Conservation (phyloP, 2,329 filamentous ascomycete species). For the Parastagonospora nodorum region DNA sequence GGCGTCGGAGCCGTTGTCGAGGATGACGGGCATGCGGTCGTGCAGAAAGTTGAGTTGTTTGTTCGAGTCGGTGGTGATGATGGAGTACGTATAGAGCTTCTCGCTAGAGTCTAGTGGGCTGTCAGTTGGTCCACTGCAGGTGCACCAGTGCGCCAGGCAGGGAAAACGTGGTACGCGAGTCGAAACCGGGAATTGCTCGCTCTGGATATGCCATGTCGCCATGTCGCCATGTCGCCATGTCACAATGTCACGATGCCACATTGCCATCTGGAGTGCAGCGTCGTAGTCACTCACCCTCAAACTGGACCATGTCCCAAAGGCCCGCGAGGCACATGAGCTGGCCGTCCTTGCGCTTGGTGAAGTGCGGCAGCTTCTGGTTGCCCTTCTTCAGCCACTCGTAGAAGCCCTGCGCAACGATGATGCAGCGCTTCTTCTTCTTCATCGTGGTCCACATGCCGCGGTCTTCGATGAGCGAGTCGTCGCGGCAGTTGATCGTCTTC, state of each 20-base stretch:
- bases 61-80: slow-evolving; percentile 91
- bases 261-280: too few species aligned
- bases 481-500: slow-evolving; percentile 93
- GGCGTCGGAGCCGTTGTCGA: slow-evolving; percentile 74
- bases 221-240: too few species aligned
- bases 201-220: neutral
- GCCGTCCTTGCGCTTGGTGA: slow-evolving; percentile 79
- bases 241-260: too few species aligned
- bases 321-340: slow-evolving; percentile 88
- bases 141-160: slow-evolving; percentile 21
- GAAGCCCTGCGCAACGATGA: slow-evolving; percentile 89
- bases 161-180: slow-evolving; percentile 21
- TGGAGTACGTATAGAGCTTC: slow-evolving; percentile 84
- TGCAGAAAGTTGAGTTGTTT: slow-evolving; percentile 84
- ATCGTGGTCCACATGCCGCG: slow-evolving; percentile 90
- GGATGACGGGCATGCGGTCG: slow-evolving; percentile 92
- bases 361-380: slow-evolving; percentile 85
- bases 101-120: slow-evolving; percentile 60
- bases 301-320: slow-evolving; percentile 86
- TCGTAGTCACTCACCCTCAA: slow-evolving; percentile 63
- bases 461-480: slow-evolving; percentile 77
- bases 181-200: slow-evolving; percentile 18
- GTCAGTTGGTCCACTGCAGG: slow-evolving; percentile 26
- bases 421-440: slow-evolving; percentile 86
- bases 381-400: slow-evolving; percentile 92